Evolutionary conservation across 2,329 filamentous ascomycete species (phyloP).

Genomic region (Beauveria bassiana): DNA sequence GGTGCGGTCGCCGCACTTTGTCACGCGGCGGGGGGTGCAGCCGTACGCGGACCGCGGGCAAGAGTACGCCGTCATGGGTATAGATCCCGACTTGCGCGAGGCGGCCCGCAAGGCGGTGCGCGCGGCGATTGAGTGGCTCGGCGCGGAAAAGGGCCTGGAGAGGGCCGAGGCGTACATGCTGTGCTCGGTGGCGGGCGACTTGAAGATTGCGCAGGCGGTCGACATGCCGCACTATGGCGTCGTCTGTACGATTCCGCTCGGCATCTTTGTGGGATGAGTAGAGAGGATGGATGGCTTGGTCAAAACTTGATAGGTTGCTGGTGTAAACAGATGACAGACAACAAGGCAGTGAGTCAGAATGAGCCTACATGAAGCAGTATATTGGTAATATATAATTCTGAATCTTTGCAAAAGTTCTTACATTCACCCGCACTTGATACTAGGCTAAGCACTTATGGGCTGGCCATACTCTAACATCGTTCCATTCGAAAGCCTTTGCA

Average conservation of each 20-base stretch:
- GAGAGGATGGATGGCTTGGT: background rate
- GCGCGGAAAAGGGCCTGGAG: constrained; percentile 35
- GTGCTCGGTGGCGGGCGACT: constrained; percentile 39
- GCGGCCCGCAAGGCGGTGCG: constrained; percentile 40
- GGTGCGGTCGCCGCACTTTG: constrained; percentile 40
- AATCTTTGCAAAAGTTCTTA: background rate
- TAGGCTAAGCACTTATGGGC: no score
- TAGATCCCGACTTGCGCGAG: constrained; percentile 38
- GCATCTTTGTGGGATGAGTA: constrained; percentile 30
- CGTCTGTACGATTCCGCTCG: constrained; percentile 40
- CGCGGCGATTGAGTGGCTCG: constrained; percentile 41
- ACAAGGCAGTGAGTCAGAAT: background rate
- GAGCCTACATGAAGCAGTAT: background rate
- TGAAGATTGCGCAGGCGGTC: constrained; percentile 44
- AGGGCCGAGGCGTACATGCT: constrained; percentile 45
- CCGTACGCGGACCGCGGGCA: constrained; percentile 18
- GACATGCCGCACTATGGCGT: constrained; percentile 48
- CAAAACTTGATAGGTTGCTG: background rate
- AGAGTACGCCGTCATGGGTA: constrained; percentile 39
- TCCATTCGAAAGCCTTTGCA: no score
- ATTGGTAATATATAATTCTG: background rate
- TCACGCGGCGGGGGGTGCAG: constrained; percentile 23
- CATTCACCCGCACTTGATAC: no score
- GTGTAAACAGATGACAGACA: background rate
- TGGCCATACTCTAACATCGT: background rate